Evolutionary conservation across 345 rosid genomes (phyloP).

Genomic region (Limnanthes douglasii): DNA sequence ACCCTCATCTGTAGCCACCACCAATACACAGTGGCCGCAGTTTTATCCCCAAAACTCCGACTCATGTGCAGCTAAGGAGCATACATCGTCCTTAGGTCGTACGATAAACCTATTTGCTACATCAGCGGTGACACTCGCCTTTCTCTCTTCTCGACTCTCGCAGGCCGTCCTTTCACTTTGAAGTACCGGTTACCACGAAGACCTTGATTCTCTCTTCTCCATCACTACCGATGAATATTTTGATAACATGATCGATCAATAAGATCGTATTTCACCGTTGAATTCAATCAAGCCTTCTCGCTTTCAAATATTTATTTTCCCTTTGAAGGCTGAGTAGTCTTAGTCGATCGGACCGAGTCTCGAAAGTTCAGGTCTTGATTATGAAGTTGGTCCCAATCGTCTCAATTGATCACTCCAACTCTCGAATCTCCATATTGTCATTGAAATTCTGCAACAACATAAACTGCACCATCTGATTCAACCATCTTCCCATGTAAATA

Average conservation of each 20-base stretch:
- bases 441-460: no score
- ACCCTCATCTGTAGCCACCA: conserved; percentile 14
- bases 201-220: conserved; percentile 84
- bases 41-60: conserved; percentile 46
- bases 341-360: conserved; percentile 67
- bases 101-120: conserved; percentile 75
- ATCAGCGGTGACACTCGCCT: conserved; percentile 67
- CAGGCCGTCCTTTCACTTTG: conserved; percentile 47
- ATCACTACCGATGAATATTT: conserved; percentile 90
- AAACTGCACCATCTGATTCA: no score
- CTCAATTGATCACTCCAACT: no score
- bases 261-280: conserved; percentile 45
- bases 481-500: conserved; percentile 96
- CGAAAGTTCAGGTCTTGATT: conserved; percentile 59
- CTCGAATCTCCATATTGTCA: no score
- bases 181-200: conserved; percentile 94
- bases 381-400: conserved; percentile 14
- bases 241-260: conserved; percentile 93
- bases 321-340: conserved; percentile 51
- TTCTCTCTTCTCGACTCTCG: conserved; percentile 46
- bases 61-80: conserved; percentile 94
- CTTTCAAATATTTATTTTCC: conserved; percentile 70
- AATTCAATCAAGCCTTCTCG: conserved; percentile 30
- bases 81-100: conserved; percentile 83
- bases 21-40: no score